Percentiles rank a stretch among this genome's conserved stretches.
phyloP scores from a whole-genome alignment of 768 basidiomycete species.

The Calocybe cyanea region DNA sequence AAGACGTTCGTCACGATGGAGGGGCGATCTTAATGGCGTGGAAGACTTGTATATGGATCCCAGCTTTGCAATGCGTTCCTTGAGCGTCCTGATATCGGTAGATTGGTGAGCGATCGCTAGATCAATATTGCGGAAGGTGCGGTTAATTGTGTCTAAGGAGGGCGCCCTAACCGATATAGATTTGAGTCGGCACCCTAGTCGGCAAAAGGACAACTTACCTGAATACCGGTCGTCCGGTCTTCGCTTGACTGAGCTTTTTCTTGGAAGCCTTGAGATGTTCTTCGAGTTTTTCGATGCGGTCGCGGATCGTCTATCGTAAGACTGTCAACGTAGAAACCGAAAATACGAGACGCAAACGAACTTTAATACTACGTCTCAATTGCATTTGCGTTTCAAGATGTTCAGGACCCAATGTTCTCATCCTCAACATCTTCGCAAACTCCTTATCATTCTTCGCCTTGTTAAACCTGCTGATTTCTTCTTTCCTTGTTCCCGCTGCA shows the following conservation, averaged over 20 bases:
- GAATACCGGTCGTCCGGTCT: conserved; percentile 57
- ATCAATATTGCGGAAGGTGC: conserved; percentile 85
- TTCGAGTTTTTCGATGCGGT: conserved; percentile 78
- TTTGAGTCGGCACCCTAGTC: too few species aligned
- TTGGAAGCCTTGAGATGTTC: conserved; percentile 66
- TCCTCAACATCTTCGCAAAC: conserved; percentile 70
- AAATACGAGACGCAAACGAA: conserved; percentile 29
- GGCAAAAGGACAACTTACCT: conserved; percentile 41
- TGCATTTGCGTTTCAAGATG: conserved; percentile 79
- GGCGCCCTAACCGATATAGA: too few species aligned
- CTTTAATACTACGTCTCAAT: conserved; percentile 68
- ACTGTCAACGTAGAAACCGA: conserved; percentile 4
- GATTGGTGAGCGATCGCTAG: conserved; percentile 61
- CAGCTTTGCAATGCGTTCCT: conserved; percentile 50
- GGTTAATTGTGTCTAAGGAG: conserved; percentile 78
- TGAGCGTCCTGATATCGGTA: conserved; percentile 47
- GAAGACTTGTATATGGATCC: conserved; percentile 27
- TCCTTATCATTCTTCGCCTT: conserved; percentile 76
- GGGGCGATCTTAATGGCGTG: conserved; percentile 9
- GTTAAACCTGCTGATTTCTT: conserved; percentile 79
- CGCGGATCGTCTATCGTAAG: conserved; percentile 52
- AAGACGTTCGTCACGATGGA: conserved; percentile 38
- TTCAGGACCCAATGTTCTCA: conserved; percentile 83
- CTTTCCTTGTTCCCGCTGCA: conserved; percentile 73
- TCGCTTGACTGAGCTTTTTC: conserved; percentile 59